Evolutionary conservation across 192 early-diverging fungal species (phyloP), one percentile per base, ranked within the genome.

Genomic region (Gonapodya prolifera): DNA sequence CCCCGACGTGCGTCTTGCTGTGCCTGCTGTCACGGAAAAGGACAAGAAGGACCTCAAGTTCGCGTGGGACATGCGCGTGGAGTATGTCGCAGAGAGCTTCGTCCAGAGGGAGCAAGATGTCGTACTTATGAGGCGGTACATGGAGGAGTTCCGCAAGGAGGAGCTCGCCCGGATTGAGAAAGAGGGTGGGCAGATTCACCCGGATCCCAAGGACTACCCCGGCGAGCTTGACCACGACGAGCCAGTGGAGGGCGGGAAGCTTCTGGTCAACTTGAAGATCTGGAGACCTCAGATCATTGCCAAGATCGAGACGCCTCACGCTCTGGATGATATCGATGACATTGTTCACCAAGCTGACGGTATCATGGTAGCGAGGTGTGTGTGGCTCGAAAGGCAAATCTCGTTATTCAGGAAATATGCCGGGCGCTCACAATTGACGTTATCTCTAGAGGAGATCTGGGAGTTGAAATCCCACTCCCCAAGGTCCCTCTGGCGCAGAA

Each of bases 251-350:
- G 71, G 29, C 29, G 71, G 71, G 8, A 16, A 2, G 8, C 28
- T 73, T 8, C 18, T 30, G 71, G 71, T 73, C 28, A 32, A 73
- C 31, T 30, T 32, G 28, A 73, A 73, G 31, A 32, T 32, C 2
- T 88, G 86, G 87, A 70, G 87, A 35, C 87, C 87, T 1, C 78
- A 83, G 35, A 83, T 88, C 32, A 88, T 88, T 34, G 78, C 85
- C 35, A 88, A 88, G 76, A 88, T 88, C 76, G 87, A 88, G 78
- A 88, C 80, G 32, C 87, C 87, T 32, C 87, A 79, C 70, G 84
- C 87, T 2, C 77, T 88, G 71, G 85, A 86, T 33, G 77, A 78
- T 16, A 88, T 88, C 45, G 87, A 88, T 75, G 87, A 84, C 0
- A 83, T 88, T 28, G 86, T 88, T 75, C 17, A 78, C 1, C 77